These are phyloP conservation scores for Suhomyces canberraensis DNA, from an alignment of 805 yeast genomes.

Conservation along the genomic window DNA sequence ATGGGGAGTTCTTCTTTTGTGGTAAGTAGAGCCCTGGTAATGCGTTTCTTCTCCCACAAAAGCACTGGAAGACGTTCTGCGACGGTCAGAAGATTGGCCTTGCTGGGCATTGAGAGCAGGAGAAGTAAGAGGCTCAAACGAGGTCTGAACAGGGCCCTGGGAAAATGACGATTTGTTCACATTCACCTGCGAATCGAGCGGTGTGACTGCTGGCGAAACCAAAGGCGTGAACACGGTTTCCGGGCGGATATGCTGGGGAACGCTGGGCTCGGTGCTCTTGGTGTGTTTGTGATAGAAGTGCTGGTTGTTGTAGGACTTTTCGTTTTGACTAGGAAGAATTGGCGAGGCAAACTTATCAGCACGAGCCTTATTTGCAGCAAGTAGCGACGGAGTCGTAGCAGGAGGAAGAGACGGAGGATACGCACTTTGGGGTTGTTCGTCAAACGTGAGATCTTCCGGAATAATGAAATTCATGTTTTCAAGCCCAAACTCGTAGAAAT, in stretches of 20 bases:
- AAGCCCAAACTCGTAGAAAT: slow-evolving; percentile 20
- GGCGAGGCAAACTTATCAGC: slow-evolving; percentile 28
- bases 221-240: slow-evolving; percentile 72
- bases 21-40: slow-evolving; percentile 6
- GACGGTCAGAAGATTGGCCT: slow-evolving; percentile 19
- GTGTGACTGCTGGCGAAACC: slow-evolving; percentile 73
- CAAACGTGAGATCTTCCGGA: slow-evolving; percentile 30
- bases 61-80: slow-evolving; percentile 30
- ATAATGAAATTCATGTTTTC: slow-evolving; percentile 25
- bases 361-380: slow-evolving; percentile 16
- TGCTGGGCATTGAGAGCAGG: slow-evolving; percentile 58
- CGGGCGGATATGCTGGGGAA: slow-evolving; percentile 41
- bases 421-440: slow-evolving; percentile 19
- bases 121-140: slow-evolving; percentile 58
- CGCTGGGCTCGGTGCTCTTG: slow-evolving; percentile 1
- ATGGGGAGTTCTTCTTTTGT: slow-evolving; percentile 43
- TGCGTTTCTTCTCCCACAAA: slow-evolving; percentile 16
- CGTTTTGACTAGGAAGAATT: slow-evolving; percentile 41
- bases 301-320: slow-evolving; percentile 39
- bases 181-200: slow-evolving; percentile 42
- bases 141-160: slow-evolving; percentile 23
- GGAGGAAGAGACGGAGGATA: slow-evolving; percentile 26
- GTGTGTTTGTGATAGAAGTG: slow-evolving; percentile 36
- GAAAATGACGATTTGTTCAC: slow-evolving; percentile 11
- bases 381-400: slow-evolving; percentile 22